These are phyloP conservation scores for Taiozyma onychis DNA, from an alignment of 1,139 yeast species.

Conservation along the genomic window DNA sequence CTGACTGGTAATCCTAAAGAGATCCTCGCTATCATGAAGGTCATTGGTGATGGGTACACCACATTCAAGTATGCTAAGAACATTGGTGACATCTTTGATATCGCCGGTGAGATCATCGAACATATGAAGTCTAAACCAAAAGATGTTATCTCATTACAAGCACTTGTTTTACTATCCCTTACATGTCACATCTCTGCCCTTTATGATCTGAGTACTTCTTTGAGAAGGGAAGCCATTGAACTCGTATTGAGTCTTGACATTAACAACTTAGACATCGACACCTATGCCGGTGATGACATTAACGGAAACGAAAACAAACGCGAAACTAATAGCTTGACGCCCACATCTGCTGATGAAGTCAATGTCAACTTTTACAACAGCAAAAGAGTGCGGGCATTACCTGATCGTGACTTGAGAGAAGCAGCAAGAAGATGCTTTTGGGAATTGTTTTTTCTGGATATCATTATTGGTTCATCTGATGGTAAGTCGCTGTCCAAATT, in stretches of 20 bases:
- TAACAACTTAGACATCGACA: conserved; percentile 29
- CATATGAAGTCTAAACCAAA: conserved; percentile 31
- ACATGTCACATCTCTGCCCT: conserved; percentile 43
- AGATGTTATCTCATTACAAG: conserved; percentile 39
- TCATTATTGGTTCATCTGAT: conserved; percentile 46
- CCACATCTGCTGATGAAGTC: conserved; percentile 15
- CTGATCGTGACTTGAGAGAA: conserved; percentile 26
- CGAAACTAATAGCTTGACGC: conserved; percentile 8
- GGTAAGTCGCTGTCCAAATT: conserved; percentile 41
- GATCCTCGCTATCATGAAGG: conserved; percentile 38
- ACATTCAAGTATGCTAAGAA: conserved; percentile 29
- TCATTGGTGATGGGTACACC: conserved; percentile 41
- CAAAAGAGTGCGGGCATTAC: conserved; percentile 25
- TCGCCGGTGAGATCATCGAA: conserved; percentile 32
- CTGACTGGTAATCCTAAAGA: conserved; percentile 33
- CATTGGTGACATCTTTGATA: conserved; percentile 29
- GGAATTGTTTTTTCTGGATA: conserved; percentile 45
- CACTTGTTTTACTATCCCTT: conserved; percentile 33
- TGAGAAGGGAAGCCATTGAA: conserved; percentile 36
- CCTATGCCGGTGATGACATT: conserved; percentile 17
- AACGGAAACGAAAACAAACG: conserved; percentile 16
- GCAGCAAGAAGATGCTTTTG: conserved; percentile 40
- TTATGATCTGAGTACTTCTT: conserved; percentile 36
- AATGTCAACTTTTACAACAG: conserved; percentile 23
- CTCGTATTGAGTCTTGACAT: conserved; percentile 32